phyloP scores from a whole-genome alignment of 2,329 filamentous ascomycete genomes.

The Cercospora janseana region DNA sequence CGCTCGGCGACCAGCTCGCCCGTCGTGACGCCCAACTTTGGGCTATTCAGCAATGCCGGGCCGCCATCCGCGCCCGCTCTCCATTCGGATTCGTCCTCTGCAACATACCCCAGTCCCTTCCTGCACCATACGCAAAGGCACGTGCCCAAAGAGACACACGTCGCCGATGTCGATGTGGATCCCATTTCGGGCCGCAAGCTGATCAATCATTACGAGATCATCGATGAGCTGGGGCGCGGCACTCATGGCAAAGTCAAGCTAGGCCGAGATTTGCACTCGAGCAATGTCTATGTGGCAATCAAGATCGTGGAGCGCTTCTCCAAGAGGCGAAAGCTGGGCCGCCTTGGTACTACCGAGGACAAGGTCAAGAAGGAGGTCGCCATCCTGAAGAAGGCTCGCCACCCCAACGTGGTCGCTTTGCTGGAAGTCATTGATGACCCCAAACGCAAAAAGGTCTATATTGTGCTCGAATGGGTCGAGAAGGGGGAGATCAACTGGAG shows the following conservation, averaged over 20 bases:
- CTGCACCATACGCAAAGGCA: conserved; percentile 51
- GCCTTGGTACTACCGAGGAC: conserved; percentile 66
- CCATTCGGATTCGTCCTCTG: conserved; percentile 37
- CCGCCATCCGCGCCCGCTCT: conserved; percentile 34
- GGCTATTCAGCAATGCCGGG: conserved; percentile 43
- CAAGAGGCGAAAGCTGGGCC: conserved; percentile 85
- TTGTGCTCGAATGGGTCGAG: conserved; percentile 93
- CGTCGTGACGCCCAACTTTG: conserved; percentile 43
- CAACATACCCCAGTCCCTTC: conserved; percentile 51
- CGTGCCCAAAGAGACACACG: conserved; percentile 67
- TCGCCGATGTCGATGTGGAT: conserved; percentile 87
- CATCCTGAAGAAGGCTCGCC: conserved; percentile 95
- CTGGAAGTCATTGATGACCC: conserved; percentile 98
- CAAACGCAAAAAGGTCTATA: conserved; percentile 94
- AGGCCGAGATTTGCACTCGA: conserved; percentile 70
- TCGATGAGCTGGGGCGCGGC: conserved; percentile 91
- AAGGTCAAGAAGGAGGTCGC: conserved; percentile 95
- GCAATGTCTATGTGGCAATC: conserved; percentile 79
- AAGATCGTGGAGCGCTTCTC: conserved; percentile 98
- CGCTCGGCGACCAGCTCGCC: conserved; percentile 44
- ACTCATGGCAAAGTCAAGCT: conserved; percentile 98
- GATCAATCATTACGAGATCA: conserved; percentile 97
- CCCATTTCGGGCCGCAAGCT: conserved; percentile 85
- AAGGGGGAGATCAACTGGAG: conserved; percentile 93
- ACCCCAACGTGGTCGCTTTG: conserved; percentile 93